Evolutionary conservation across 805 yeast species (phyloP), one percentile per base, ranked within the genome.

Genomic region (Komagataella phaffii): DNA sequence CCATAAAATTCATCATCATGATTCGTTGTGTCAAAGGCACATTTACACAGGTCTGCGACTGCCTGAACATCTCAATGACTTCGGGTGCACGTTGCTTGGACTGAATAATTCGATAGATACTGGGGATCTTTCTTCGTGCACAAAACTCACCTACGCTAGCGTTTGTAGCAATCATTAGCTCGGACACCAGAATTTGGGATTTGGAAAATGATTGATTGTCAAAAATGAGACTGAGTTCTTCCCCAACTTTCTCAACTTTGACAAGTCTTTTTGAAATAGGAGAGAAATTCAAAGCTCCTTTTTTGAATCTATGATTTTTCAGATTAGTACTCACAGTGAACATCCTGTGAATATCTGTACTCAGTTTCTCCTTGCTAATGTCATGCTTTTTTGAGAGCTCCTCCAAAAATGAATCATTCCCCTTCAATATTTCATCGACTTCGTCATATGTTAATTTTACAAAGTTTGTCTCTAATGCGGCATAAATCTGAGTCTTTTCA

Each of bases 81-180:
- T 55, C 52, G 1, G 51, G 18, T 3, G 60, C 55, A 48, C 59
- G 55, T 17, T 66, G 64, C 49, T 57, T 61, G 49, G 50, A 53
- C 40, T 50, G 56, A 50, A 58, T 74, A 53, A 54, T 67, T 59
- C 58, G 59, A 60, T 72, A 82, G 10, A 85, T 68, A 8, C 81
- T 79, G 2, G 83, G 80, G 7, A 80, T 72, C 0, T 66, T 58
- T 45, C 76, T 65, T 4, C 62, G 56, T 2, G 55, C 46, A 14
- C 83, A 76, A 57, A 70, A 74, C 1, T 63, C 53, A 1, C 85
- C 85, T 1, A 80, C 72, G 3, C 82, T 65, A n/a, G 74, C 67
- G 61, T 88, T 89, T 1, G 93, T 88, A 47, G 78, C 66, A 21
- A 90, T 75, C 99, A 91, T 91, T 49, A 85, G 63, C 61, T 91